phyloP scores from a whole-genome alignment of 2,329 filamentous ascomycete genomes.

The Coccinonectria pachysandricola region DNA sequence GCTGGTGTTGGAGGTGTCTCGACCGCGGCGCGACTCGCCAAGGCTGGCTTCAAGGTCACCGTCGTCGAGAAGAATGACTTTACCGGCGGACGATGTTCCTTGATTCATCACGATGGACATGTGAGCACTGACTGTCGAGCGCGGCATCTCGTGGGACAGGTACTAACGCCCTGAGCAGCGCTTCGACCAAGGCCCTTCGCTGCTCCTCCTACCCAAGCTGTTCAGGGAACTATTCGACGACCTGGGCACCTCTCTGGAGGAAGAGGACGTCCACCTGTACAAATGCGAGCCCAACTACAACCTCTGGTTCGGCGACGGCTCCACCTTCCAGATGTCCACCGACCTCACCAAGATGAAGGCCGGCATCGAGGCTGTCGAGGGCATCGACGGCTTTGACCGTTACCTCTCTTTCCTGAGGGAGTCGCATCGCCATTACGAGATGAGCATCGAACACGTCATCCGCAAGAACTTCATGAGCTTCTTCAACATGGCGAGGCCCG shows the following conservation, averaged over 20 bases:
- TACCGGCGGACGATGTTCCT: slow-evolving; percentile 60
- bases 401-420: slow-evolving; percentile 59
- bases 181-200: slow-evolving; percentile 68
- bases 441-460: slow-evolving; percentile 55
- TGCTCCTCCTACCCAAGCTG: slow-evolving; percentile 60
- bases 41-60: slow-evolving; percentile 60
- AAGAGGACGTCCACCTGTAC: slow-evolving; percentile 55
- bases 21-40: slow-evolving; percentile 61
- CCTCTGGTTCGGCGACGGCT: slow-evolving; percentile 61
- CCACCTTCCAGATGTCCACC: slow-evolving; percentile 52
- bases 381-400: slow-evolving; percentile 58
- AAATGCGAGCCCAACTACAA: slow-evolving; percentile 71
- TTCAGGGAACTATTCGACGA: slow-evolving; percentile 62
- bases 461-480: slow-evolving; percentile 56
- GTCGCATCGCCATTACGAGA: slow-evolving; percentile 59
- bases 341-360: slow-evolving; percentile 60
- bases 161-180: too few species aligned
- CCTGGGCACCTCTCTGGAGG: slow-evolving; percentile 53
- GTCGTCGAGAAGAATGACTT: slow-evolving; percentile 70
- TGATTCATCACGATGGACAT: slow-evolving; percentile 48
- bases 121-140: too few species aligned
- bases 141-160: too few species aligned
- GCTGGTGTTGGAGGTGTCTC: slow-evolving; percentile 63
- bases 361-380: slow-evolving; percentile 64
- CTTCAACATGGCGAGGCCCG: slow-evolving; percentile 44